Conservation (phyloP, 805 yeast species). For the Yarrowia sp. region DNA sequence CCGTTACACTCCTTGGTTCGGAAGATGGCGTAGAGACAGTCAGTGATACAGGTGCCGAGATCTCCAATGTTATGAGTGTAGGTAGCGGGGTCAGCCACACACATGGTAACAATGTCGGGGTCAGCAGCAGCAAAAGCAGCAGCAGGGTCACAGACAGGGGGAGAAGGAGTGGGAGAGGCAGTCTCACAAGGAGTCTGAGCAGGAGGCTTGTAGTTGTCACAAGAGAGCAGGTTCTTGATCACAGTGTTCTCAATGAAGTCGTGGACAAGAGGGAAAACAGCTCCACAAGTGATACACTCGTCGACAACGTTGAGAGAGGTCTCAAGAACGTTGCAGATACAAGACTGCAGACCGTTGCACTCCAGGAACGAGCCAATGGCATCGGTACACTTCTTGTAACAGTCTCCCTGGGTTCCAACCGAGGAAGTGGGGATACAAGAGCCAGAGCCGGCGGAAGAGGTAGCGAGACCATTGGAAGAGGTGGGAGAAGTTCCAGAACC, state of each 20-base stretch:
- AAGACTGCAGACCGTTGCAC: slow-evolving; percentile 21
- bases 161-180: slow-evolving; percentile 8
- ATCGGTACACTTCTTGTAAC: slow-evolving; percentile 31
- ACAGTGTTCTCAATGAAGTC: slow-evolving; percentile 18
- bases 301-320: slow-evolving; percentile 26
- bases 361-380: slow-evolving; percentile 2
- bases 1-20: slow-evolving; percentile 22
- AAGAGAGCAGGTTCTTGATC: slow-evolving; percentile 9
- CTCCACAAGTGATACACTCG: slow-evolving; percentile 34
- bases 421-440: slow-evolving; percentile 18
- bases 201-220: slow-evolving; percentile 29
- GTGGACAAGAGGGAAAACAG: slow-evolving; percentile 24
- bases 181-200: slow-evolving; percentile 11
- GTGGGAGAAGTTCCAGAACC: background rate
- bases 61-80: slow-evolving; percentile 34
- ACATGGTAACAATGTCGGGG: slow-evolving; percentile 39
- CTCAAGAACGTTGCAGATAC: slow-evolving; percentile 25
- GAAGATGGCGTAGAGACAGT: slow-evolving; percentile 21
- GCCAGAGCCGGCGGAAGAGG: background rate
- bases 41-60: slow-evolving; percentile 17
- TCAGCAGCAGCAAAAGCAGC: slow-evolving; percentile 44
- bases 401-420: slow-evolving; percentile 26
- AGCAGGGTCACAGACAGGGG: slow-evolving; percentile 42
- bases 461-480: background rate
- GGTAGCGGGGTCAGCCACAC: slow-evolving; percentile 33